Percentiles rank a stretch among this genome's conserved stretches.
Conservation (phyloP, 1,284 basidiomycete species). For the Ganoderma resinaceum region DNA sequence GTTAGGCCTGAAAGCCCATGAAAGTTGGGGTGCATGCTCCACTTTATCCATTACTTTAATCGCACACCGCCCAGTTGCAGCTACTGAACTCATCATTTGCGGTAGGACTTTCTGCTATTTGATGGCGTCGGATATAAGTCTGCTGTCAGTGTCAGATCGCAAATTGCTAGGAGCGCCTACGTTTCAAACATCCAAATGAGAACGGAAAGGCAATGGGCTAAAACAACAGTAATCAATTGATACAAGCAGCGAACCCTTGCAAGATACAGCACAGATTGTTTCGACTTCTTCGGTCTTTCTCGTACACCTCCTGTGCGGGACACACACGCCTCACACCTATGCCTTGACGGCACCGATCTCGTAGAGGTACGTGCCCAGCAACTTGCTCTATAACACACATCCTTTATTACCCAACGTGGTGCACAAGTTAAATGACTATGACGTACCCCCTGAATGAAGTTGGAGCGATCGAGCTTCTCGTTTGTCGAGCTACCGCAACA, state of each 20-base stretch:
- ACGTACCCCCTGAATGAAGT: conserved; percentile 91
- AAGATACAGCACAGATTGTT: not conserved
- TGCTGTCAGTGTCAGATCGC: too few species aligned
- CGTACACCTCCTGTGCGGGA: not conserved
- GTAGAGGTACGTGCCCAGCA: conserved; percentile 86
- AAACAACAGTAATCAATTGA: not conserved
- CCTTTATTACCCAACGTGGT: not conserved
- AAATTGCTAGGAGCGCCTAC: too few species aligned
- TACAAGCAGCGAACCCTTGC: not conserved
- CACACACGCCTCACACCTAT: not conserved
- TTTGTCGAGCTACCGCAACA: conserved; percentile 77
- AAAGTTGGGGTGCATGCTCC: too few species aligned
- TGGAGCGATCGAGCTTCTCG: conserved; percentile 94
- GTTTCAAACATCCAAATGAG: not conserved
- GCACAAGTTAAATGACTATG: conserved; percentile 1
- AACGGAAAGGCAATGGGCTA: not conserved
- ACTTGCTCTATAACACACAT: conserved; percentile 60
- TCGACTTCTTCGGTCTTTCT: conserved; percentile 1
- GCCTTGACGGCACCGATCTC: conserved; percentile 63
- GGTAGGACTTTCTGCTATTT: too few species aligned
- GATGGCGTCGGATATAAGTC: too few species aligned
- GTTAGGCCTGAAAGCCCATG: too few species aligned
- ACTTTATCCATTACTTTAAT: too few species aligned
- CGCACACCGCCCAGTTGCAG: too few species aligned
- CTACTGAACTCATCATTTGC: too few species aligned